Base-by-base conservation (phyloP, 768 basidiomycete species). In the Suillus variegatus region DNA sequence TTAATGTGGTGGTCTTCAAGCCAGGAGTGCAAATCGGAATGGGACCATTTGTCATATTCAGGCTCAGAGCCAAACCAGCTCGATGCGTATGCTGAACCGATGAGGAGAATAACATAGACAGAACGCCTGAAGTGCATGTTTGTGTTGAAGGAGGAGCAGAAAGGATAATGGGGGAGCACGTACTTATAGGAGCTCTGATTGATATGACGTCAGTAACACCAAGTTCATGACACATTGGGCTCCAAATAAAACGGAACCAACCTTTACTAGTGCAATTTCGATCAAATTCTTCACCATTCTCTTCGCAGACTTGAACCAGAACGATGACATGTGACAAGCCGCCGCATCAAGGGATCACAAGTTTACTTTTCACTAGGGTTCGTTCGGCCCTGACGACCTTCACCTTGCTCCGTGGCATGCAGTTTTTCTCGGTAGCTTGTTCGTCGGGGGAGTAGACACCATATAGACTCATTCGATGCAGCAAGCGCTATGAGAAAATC, bases 1-100 rank as follows among this genome's bases (percentile, higher is more conserved):
- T 82, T 77, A 71, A 93, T 82, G 65, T 84, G 82, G 77, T 91
- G 89, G 0, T 86, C 82, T 52, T 86, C 80, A 63, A 94, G 86
- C 90, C 91, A 94, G 40, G 82, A 74, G 66, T 84, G 81, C 36
- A 94, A 83, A 67, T 94, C 82, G 12, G 81, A 75, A 35, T 83
- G 74, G 2, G 90, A 87, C 94, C 93, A 95, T 61, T 69, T 74
- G 32, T 73, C 67, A 58, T 80, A 82, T 65, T 79, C 82, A 72
- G 71, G 64, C 54, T 67, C 66, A 13, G 81, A 75, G 63, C 81
- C 77, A 72, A 87, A 86, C 86, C 86, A 88, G 62, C 65, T 68
- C 40, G 84, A 83, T 0, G 87, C 84, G 61, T 82, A 76, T 18
- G 78, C 83, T 5, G 77, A 66, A 9, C 77, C 72, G 51, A 78